Evolutionary conservation across 2,329 filamentous ascomycete species (phyloP).

Genomic region (Camillea tinctor): DNA sequence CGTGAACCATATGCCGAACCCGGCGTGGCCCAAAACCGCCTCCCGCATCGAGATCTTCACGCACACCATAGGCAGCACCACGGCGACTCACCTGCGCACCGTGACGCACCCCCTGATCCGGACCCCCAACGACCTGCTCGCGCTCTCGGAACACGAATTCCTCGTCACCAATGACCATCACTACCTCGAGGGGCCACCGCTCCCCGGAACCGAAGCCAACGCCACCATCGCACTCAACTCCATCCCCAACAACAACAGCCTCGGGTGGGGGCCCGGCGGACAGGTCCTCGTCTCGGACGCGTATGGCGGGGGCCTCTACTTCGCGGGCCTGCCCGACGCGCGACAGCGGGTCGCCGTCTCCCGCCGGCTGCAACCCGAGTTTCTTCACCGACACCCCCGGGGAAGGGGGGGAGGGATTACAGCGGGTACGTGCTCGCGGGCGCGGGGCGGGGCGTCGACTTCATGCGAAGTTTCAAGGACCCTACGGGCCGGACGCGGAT

Average conservation of each 20-base stretch:
- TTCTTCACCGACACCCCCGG: slow-evolving; percentile 56
- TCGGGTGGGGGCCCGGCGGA: slow-evolving; percentile 45
- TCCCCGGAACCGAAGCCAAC: slow-evolving; percentile 49
- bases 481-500: slow-evolving; percentile 38
- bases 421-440: slow-evolving; percentile 56
- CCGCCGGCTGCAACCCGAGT: slow-evolving; percentile 51
- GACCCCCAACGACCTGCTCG: slow-evolving; percentile 60
- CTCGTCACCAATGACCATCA: slow-evolving; percentile 61
- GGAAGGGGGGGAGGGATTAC: slow-evolving; percentile 39
- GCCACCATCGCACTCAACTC: slow-evolving; percentile 43
- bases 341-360: slow-evolving; percentile 37
- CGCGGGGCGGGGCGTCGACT: slow-evolving; percentile 39
- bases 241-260: slow-evolving; percentile 56
- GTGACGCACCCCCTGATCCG: slow-evolving; percentile 51
- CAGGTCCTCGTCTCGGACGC: slow-evolving; percentile 45
- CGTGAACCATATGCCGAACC: slow-evolving; percentile 57
- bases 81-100: slow-evolving; percentile 48
- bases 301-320: slow-evolving; percentile 45
- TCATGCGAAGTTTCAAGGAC: slow-evolving; percentile 33
- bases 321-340: slow-evolving; percentile 32
- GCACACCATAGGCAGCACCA: slow-evolving; percentile 44
- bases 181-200: slow-evolving; percentile 47
- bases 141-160: slow-evolving; percentile 45
- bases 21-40: slow-evolving; percentile 41
- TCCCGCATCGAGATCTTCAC: slow-evolving; percentile 60